Base-by-base conservation (phyloP, 2,329 filamentous ascomycete species). In the Fusarium nematophilum region DNA sequence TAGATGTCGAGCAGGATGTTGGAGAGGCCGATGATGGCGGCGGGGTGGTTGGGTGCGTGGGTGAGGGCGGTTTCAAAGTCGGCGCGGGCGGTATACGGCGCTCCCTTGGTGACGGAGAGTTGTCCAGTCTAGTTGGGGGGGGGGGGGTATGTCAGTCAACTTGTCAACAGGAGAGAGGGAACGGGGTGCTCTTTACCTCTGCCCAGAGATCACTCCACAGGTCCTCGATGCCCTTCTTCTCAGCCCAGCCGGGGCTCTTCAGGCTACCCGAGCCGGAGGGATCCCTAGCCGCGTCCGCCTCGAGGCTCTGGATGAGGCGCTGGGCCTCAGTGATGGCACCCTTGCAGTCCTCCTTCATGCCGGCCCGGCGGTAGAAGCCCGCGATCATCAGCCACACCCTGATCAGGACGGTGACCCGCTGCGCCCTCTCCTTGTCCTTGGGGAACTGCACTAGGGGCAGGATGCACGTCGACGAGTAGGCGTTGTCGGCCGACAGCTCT, bases 381-480 rank as follows among this genome's bases (percentile, higher is more conserved):
- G 92, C 90, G 58, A 97, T 92, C 71, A 95, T 90, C 8, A 97
- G 81, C 95, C 95, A 99, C 26, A 97, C 88, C 63, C 89, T 90
- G 15, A 93, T 80, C 13, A 99, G 73, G 9, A 87, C 78, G 6
- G 78, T 77, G 26, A 75, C 78, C 37, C 83, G 79, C 47, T 82
- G 81, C 25, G 78, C 76, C 62, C 76, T 79, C 59, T 82, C 77
- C 63, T 83, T 82, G 9, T 82, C 82, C 62, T 81, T 82, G 7
- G 85, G 75, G 50, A 87, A 86, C 29, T 84, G 79, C 14, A 87
- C 75, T 13, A 79, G 66, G 1, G 85, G 84, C 36, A 86, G 70
- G 6, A 83, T 71, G 39, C 78, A 78, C 6, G 80, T 76, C 5
- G 80, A 75, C 4, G 81, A 75, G 54, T 81, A 78, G 18, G 77